phyloP scores from a whole-genome alignment of 257 asterid species.

The Salvia miltiorrhiza region DNA sequence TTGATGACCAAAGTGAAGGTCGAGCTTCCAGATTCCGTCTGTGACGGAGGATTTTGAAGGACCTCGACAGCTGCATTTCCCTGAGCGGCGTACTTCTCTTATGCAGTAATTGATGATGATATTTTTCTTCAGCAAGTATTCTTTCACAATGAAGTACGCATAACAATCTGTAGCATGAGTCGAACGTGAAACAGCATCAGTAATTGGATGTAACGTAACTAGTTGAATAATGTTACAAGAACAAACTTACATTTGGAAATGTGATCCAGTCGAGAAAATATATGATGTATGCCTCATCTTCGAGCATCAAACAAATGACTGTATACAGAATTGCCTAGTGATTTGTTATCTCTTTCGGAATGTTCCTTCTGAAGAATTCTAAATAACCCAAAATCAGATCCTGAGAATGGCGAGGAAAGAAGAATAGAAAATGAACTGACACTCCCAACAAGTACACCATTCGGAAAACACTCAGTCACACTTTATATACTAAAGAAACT shows the following conservation, averaged over 20 bases:
- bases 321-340: neutral
- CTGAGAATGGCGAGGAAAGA: neutral
- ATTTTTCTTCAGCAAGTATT: neutral
- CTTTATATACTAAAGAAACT: no score
- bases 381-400: no score
- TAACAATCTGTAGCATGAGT: neutral
- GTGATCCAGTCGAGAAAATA: neutral
- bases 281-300: neutral
- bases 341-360: no score
- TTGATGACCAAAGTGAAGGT: neutral
- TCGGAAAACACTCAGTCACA: neutral
- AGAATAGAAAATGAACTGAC: neutral
- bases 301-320: neutral
- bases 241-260: neutral
- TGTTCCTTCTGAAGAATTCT: neutral
- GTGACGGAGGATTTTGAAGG: neutral
- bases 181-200: neutral
- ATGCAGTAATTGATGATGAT: neutral
- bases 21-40: neutral
- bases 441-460: neutral
- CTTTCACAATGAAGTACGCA: neutral
- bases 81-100: neutral
- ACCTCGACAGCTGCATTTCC: neutral
- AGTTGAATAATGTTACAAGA: no score
- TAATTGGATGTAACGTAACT: neutral